phyloP scores from a whole-genome alignment of 441 rosid species.

The Eutrema salsugineum region DNA sequence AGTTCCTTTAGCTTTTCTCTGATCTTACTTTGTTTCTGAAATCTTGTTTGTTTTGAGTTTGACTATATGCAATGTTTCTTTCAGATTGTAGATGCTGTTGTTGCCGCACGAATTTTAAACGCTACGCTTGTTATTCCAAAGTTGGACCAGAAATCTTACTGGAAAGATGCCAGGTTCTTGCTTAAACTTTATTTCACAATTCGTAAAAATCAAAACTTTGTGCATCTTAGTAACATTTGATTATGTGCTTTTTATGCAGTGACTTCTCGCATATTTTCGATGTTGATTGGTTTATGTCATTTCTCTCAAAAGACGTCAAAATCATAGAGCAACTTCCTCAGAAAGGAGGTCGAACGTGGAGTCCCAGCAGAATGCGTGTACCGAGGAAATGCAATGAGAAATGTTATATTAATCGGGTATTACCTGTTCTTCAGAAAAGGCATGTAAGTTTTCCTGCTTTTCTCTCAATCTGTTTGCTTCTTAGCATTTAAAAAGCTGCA shows the following conservation, averaged over 20 bases:
- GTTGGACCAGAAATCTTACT: slow-evolving; percentile 93
- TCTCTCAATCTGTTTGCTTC: slow-evolving; percentile 13
- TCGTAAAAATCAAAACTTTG: background rate
- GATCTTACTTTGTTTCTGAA: background rate
- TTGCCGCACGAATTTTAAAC: slow-evolving; percentile 90
- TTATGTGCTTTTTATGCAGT: slow-evolving; percentile 36
- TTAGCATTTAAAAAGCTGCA: background rate
- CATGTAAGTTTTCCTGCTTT: slow-evolving; percentile 75
- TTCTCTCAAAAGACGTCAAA: slow-evolving; percentile 78
- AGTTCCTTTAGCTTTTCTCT: slow-evolving; percentile 10
- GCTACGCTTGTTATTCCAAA: slow-evolving; percentile 96
- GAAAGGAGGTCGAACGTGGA: slow-evolving; percentile 62
- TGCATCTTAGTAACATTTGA: background rate
- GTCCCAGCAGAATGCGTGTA: slow-evolving; percentile 67
- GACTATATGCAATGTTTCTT: background rate
- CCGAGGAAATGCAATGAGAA: slow-evolving; percentile 89
- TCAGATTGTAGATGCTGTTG: slow-evolving; percentile 97
- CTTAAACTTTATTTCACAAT: background rate
- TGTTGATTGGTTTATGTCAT: slow-evolving; percentile 69
- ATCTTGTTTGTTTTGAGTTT: background rate
- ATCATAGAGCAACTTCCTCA: slow-evolving; percentile 72
- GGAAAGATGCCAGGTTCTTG: slow-evolving; percentile 91
- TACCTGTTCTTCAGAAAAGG: slow-evolving; percentile 92
- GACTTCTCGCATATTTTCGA: slow-evolving; percentile 81
- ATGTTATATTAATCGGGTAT: slow-evolving; percentile 73